Percentiles rank a stretch among this genome's conserved stretches.
Conservation (phyloP, 345 rosid genomes). For the Rhodamnia argentea region DNA sequence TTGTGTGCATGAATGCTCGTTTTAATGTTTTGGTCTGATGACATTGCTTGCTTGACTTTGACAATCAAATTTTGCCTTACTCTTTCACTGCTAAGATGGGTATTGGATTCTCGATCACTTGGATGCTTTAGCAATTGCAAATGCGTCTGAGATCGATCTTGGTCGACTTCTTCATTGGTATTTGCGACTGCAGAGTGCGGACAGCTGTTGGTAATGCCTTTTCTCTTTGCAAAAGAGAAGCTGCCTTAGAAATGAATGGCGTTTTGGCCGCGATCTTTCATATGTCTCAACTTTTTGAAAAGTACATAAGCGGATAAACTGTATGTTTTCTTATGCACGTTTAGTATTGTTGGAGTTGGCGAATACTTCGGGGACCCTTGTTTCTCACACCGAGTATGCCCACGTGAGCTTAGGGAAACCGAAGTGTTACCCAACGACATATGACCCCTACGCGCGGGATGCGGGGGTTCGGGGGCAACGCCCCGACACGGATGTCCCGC, state of each 20-base stretch:
- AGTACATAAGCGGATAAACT: constrained; percentile 24
- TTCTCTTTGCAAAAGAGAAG: background rate
- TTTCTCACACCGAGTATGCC: no score
- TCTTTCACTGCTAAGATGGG: constrained; percentile 20
- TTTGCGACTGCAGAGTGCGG: background rate
- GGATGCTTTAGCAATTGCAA: constrained; percentile 11
- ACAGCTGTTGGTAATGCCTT: background rate
- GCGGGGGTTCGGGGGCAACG: no score
- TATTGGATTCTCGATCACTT: constrained; percentile 12
- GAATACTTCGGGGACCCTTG: no score
- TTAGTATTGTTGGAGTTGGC: no score
- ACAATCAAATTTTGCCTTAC: constrained; percentile 21
- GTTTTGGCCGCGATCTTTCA: constrained; percentile 16
- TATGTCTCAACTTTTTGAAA: constrained; percentile 12
- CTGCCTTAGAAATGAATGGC: constrained; percentile 14
- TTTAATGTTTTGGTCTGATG: constrained; percentile 25
- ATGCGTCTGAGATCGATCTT: background rate
- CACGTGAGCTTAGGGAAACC: no score
- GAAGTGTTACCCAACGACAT: no score
- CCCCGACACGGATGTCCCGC: no score
- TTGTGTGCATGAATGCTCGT: constrained; percentile 26
- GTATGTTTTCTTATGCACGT: background rate
- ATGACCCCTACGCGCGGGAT: no score
- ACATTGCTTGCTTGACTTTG: constrained; percentile 28
- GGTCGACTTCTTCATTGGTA: background rate